Evolutionary conservation across 345 rosid genomes (phyloP).

Genomic region (Carallia pectinifolia): DNA sequence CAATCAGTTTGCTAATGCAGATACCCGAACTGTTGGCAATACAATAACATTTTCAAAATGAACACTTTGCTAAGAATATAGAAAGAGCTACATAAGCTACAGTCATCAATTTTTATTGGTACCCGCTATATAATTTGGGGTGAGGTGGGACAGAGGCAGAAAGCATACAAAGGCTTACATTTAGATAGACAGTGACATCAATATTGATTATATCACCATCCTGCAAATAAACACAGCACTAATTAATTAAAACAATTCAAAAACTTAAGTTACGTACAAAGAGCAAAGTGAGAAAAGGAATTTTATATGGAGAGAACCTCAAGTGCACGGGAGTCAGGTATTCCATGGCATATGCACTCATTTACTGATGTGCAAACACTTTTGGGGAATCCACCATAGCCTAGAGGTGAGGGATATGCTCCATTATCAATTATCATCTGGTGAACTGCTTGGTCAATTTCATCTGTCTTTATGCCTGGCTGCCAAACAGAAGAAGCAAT

Average conservation of each 20-base stretch:
- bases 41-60: background rate
- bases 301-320: conserved; percentile 48
- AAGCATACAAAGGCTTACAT: conserved; percentile 43
- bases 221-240: conserved; percentile 42
- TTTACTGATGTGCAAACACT: conserved; percentile 97
- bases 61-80: background rate
- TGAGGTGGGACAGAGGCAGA: background rate
- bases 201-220: conserved; percentile 94
- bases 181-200: conserved; percentile 83
- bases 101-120: background rate
- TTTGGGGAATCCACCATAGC: conserved; percentile 96
- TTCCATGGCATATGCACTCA: conserved; percentile 97
- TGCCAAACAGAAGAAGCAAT: conserved; percentile 41
- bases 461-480: conserved; percentile 90
- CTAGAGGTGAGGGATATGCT: conserved; percentile 96
- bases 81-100: background rate
- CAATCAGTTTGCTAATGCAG: background rate
- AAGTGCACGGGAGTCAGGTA: conserved; percentile 82
- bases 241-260: background rate
- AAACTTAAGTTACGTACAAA: background rate
- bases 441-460: conserved; percentile 87
- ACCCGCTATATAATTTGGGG: background rate
- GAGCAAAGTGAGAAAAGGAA: background rate
- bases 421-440: conserved; percentile 90
- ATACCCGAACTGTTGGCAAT: background rate